Evolutionary conservation across 2,329 filamentous ascomycete species (phyloP).

Genomic region (Botryotinia globosa): DNA sequence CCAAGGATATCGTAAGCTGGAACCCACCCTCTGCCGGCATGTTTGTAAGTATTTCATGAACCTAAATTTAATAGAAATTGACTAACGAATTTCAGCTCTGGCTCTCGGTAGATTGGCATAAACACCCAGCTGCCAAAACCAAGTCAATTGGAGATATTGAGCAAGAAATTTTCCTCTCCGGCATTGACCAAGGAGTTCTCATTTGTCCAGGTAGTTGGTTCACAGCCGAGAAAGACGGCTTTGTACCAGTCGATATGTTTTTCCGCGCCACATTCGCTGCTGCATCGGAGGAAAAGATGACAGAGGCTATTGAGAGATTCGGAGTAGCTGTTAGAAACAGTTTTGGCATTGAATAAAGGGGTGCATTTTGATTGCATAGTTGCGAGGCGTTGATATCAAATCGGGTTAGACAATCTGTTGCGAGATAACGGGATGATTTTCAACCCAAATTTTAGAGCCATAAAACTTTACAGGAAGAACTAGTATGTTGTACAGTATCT

Average conservation of each 20-base stretch:
- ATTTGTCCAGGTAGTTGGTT: constrained; percentile 90
- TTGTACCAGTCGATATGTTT: constrained; percentile 56
- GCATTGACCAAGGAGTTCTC: constrained; percentile 74
- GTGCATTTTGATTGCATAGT: neutral
- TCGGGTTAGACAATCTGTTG: constrained; percentile 10
- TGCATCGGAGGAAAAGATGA: constrained; percentile 68
- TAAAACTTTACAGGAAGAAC: neutral
- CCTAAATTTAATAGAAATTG: neutral
- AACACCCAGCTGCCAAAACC: constrained; percentile 58
- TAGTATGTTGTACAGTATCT: neutral
- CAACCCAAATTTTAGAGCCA: neutral
- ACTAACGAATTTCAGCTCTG: constrained; percentile 54
- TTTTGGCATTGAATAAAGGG: constrained; percentile 44
- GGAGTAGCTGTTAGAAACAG: constrained; percentile 67
- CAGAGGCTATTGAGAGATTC: constrained; percentile 70
- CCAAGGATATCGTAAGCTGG: constrained; percentile 74
- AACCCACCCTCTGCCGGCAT: constrained; percentile 80
- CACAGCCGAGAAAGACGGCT: constrained; percentile 63
- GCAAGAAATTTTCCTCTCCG: constrained; percentile 77
- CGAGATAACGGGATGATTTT: neutral
- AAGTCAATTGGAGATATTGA: constrained; percentile 67
- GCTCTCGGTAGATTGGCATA: constrained; percentile 64
- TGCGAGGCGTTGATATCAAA: constrained; percentile 9
- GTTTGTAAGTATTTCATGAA: constrained; percentile 46
- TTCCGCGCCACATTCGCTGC: constrained; percentile 90